Evolutionary conservation across 2,329 filamentous ascomycete genomes (phyloP).

Genomic region (Endocalyx cinctus): DNA sequence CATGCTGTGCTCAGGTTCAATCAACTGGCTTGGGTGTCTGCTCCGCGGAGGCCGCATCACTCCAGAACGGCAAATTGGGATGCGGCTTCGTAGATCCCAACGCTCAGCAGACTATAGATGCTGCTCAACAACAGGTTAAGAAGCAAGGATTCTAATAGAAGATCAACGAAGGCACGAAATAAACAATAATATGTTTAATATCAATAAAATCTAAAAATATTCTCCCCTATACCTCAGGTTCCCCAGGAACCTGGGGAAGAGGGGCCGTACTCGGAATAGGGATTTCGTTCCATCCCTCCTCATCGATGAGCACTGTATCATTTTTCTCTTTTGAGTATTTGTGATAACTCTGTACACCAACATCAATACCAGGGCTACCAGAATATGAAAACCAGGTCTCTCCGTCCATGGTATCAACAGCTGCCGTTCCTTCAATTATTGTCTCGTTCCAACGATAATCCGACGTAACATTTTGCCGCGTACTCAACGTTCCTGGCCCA

Average conservation of each 20-base stretch:
- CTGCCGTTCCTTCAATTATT: slow-evolving; percentile 24
- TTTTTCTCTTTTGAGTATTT: slow-evolving; percentile 20
- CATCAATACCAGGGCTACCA: slow-evolving; percentile 8
- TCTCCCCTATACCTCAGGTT: slow-evolving; percentile 14
- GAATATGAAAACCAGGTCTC: slow-evolving; percentile 25
- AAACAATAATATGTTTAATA: background rate
- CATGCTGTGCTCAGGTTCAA: slow-evolving; percentile 22
- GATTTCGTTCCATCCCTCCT: slow-evolving; percentile 16
- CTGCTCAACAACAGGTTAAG: slow-evolving; percentile 23
- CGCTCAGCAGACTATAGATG: slow-evolving; percentile 18
- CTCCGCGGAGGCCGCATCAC: slow-evolving; percentile 1
- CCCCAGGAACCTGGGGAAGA: slow-evolving; percentile 14
- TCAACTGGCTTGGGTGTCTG: background rate
- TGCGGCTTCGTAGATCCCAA: slow-evolving; percentile 30
- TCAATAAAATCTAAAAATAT: no score
- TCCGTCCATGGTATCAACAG: slow-evolving; percentile 20
- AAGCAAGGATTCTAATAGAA: slow-evolving; percentile 27
- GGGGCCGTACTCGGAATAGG: slow-evolving; percentile 15
- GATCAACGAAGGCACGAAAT: background rate
- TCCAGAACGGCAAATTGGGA: slow-evolving; percentile 29
- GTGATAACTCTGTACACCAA: slow-evolving; percentile 15
- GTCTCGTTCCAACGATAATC: slow-evolving; percentile 28
- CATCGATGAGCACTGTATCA: slow-evolving; percentile 15
- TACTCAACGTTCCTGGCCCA: slow-evolving; percentile 14
- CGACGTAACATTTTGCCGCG: slow-evolving; percentile 27